Evolutionary conservation across 108 stramenopile species (phyloP), one percentile per base, ranked within the genome.

Genomic region (Fragilaria radians): DNA sequence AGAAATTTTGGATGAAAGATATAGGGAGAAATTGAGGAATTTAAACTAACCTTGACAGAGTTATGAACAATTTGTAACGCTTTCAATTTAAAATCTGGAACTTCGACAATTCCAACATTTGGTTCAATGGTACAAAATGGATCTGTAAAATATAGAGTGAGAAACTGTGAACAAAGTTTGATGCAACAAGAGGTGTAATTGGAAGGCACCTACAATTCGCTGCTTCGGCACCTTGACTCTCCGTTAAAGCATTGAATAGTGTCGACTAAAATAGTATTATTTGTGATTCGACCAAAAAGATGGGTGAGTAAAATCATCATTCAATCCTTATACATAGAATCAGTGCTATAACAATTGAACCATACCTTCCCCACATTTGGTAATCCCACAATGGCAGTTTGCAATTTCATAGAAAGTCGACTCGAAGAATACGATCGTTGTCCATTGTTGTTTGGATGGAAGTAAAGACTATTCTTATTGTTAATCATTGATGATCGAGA

Each of bases 211-310:
- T 14, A 66, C 74, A 82, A 34, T 82, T 82, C 26, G 66, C 77
- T 21, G 68, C 68, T 63, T 88, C 89, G 21, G 95, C 96, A n/a
- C 80, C 87, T 60, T 96, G 89, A 34, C 82, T 91, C 58, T 88
- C 89, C 22, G 98, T 96, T 19, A 98, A 65, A 0, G 98, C 97
- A 79, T 99, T 99, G 85, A 98, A 98, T 1, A 99, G 74, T 25
- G 97, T 98, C 7, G 86, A 89, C 48, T 78, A 69, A 26, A 21
- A 14, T 42, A 11, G 36, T 42, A 7, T 7, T 7, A 42, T 42
- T 7, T 42, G 36, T 42, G 7, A 42, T 42, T 14, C 7, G 36
- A 42, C 14, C 14, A 7, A 11, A 7, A 7, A 42, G 36, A 14
- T 42, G 14, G 11, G 14, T 14, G 7, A 11, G 36, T 11, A 42